Percentiles rank a stretch among this genome's conserved stretches.
Evolutionary conservation across 257 asterid species (phyloP).

Genomic region (Schizonepeta tenuifolia): DNA sequence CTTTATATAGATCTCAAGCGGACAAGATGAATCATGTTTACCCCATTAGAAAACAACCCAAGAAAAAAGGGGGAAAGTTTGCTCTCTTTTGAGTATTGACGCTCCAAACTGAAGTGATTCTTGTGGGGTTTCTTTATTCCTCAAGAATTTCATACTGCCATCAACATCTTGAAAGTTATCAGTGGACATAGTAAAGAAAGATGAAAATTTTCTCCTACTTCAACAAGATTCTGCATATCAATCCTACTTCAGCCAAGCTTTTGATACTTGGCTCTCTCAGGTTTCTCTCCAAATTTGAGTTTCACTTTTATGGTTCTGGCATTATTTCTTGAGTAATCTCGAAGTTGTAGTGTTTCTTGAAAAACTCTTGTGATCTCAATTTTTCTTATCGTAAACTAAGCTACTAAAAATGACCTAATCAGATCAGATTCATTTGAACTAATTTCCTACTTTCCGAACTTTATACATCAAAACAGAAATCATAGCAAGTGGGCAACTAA

Average conservation of each 20-base stretch:
- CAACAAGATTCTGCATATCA: constrained; percentile 44
- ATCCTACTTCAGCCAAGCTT: constrained; percentile 58
- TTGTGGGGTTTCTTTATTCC: neutral
- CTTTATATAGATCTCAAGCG: neutral
- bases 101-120: neutral
- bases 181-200: constrained; percentile 19
- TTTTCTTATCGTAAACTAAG: neutral
- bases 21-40: neutral
- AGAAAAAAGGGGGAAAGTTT: neutral
- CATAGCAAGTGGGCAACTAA: too few relatives aligned
- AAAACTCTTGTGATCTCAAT: neutral
- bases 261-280: constrained; percentile 72
- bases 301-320: neutral
- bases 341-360: constrained; percentile 4
- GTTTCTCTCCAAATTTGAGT: constrained; percentile 33
- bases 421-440: too few relatives aligned
- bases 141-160: neutral
- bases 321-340: neutral
- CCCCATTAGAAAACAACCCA: neutral
- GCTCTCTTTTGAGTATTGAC: neutral
- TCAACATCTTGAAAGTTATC: neutral
- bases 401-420: too few relatives aligned
- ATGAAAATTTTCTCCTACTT: constrained; percentile 69
- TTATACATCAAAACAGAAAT: too few relatives aligned
- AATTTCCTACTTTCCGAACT: too few relatives aligned